Evolutionary conservation across 768 basidiomycete species (phyloP), one percentile per base, ranked within the genome.

Genomic region (Boletus insuetus): DNA sequence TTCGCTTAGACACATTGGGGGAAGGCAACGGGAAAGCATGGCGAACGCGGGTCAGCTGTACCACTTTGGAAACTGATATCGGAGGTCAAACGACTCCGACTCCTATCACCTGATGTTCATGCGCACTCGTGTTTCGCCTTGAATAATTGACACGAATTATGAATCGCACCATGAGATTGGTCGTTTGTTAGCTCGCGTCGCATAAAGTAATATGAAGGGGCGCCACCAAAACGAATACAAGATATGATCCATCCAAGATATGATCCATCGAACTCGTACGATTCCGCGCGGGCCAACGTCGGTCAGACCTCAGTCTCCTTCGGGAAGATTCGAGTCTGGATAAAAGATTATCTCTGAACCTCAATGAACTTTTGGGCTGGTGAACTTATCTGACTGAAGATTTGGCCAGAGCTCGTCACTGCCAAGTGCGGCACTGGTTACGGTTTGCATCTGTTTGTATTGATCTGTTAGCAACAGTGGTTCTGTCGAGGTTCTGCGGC

Each of bases 11-110:
- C 46, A 40, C 32, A 22, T 6, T 37, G 45, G 39, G 46, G 45
- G 35, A 52, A 42, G 34, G 19, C 13, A 45, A 42, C 41, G 46
- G 45, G 35, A 52, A 42, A 31, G 19, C 13, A 45, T 29, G 11
- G 1, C n/a, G 16, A 56, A 44, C 13, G 32, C 12, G 1, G n/a
- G 8, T 24, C 11, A 11, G 38, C 32, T 34, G n/a, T 6, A 17
- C 46, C 35, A 20, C 35, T 45, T 54, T 63, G 58, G 50, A 10
- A 59, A 43, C 17, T 53, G 54, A 38, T 34, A 55, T 58, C 64
- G 66, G 66, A 49, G 62, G 62, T 58, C 19, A 46, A 55, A 62
- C 41, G 39, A 19, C 65, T 56, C 66, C 66, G 66, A 67, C 66
- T 54, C 53, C 38, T n/a, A 64, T 58, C 45, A 13, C n/a, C 61